Evolutionary conservation across 805 yeast genomes (phyloP).

Genomic region (Starmerella roubikii): DNA sequence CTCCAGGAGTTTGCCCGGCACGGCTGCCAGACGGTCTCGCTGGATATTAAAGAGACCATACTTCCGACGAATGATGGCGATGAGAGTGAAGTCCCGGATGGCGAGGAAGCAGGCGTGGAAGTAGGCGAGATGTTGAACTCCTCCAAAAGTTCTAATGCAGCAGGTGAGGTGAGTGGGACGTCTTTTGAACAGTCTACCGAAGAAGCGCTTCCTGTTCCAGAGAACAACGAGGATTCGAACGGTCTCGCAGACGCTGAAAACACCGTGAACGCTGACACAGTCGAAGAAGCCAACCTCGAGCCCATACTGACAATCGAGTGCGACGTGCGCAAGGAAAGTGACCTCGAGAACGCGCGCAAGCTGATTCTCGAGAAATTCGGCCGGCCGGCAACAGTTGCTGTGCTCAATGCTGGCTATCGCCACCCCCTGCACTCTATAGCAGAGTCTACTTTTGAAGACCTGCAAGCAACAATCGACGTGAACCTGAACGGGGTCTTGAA

Average conservation of each 20-base stretch:
- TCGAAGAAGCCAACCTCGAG: not conserved
- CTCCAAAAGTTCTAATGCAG: not conserved
- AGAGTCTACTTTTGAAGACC: conserved; percentile 42
- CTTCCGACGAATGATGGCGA: not conserved
- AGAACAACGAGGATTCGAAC: not conserved
- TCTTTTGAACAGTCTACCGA: not conserved
- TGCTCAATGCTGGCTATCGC: conserved; percentile 74
- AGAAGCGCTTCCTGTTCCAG: no score
- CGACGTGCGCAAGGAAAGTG: conserved; percentile 47
- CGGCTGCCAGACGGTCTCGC: conserved; percentile 44
- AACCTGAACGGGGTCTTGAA: conserved; percentile 60
- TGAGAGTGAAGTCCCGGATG: not conserved
- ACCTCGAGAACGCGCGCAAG: conserved; percentile 32
- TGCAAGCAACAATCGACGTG: conserved; percentile 49
- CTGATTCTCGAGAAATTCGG: conserved; percentile 40
- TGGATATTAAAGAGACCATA: conserved; percentile 36
- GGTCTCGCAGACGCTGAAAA: not conserved
- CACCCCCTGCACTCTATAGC: conserved; percentile 20
- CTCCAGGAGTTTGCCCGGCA: conserved; percentile 33
- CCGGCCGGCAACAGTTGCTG: conserved; percentile 41
- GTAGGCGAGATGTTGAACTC: not conserved
- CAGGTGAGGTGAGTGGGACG: not conserved
- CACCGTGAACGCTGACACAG: no score
- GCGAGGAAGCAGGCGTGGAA: not conserved
- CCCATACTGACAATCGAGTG: conserved; percentile 31